These are phyloP conservation scores for Gossypium anomalum DNA, from an alignment of 345 rosid genomes.

Conservation along the genomic window DNA sequence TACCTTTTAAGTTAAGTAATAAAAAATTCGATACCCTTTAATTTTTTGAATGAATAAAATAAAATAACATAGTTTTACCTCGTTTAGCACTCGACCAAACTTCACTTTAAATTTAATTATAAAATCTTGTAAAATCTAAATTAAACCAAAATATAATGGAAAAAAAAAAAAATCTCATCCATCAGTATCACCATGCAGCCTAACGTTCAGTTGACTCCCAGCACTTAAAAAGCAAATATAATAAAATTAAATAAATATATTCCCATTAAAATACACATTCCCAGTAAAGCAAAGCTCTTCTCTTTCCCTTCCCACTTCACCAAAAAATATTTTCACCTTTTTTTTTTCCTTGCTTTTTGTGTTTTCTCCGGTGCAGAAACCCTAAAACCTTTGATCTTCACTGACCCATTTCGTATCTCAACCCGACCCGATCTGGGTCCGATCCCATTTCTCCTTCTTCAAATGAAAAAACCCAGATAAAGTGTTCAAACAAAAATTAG, in stretches of 20 bases:
- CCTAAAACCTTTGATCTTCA: conserved; percentile 30
- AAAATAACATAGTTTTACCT: no score
- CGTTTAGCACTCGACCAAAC: no score
- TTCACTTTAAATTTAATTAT: not conserved
- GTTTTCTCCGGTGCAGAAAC: conserved; percentile 29
- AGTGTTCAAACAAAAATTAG: not conserved
- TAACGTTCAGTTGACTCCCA: conserved; percentile 68
- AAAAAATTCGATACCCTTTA: no score
- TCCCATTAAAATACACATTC: conserved; percentile 21
- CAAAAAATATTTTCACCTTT: not conserved
- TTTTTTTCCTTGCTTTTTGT: conserved; percentile 6
- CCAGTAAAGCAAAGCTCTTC: conserved; percentile 23
- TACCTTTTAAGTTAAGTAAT: no score
- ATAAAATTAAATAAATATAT: conserved; percentile 2
- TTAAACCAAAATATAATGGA: not conserved
- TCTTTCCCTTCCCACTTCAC: not conserved
- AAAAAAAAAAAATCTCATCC: conserved; percentile 35
- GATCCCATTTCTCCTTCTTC: conserved; percentile 15
- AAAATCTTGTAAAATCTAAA: not conserved
- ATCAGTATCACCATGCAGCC: conserved; percentile 38
- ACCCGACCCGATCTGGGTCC: conserved; percentile 25
- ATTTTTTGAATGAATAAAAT: no score
- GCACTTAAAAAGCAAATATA: conserved; percentile 15
- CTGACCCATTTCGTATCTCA: conserved; percentile 21
- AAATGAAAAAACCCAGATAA: not conserved